Percentiles rank a stretch among this genome's conserved stretches.
These are phyloP conservation scores for Aspergillus sp. DNA, from an alignment of 2,329 filamentous ascomycete genomes.

Conservation along the genomic window DNA sequence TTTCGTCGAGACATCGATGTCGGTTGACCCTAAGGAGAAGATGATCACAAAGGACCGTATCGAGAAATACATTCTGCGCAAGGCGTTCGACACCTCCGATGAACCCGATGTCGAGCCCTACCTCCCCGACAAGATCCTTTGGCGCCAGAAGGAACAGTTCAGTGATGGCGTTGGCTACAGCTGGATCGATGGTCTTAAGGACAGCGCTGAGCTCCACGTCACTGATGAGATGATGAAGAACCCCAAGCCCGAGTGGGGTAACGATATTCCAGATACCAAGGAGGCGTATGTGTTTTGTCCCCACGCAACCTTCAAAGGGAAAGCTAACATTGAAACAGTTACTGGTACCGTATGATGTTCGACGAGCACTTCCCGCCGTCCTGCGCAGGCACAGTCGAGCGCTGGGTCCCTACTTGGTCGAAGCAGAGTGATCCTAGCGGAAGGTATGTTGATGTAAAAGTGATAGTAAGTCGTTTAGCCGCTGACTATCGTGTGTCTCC, in stretches of 20 bases:
- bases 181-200: conserved; percentile 97
- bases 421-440: conserved; percentile 95
- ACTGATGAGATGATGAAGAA: conserved; percentile 98
- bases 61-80: conserved; percentile 97
- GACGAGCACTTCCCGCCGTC: conserved; percentile 95
- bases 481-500: conserved; percentile 10
- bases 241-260: conserved; percentile 94
- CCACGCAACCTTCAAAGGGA: not conserved
- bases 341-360: conserved; percentile 99
- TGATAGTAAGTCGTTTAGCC: not conserved
- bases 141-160: conserved; percentile 99
- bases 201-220: conserved; percentile 83
- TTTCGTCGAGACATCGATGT: conserved; percentile 92
- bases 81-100: conserved; percentile 92
- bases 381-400: conserved; percentile 89
- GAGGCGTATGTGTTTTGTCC: conserved; percentile 67
- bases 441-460: conserved; percentile 55
- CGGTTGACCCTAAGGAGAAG: conserved; percentile 91
- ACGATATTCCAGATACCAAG: conserved; percentile 91
- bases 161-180: conserved; percentile 97
- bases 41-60: conserved; percentile 88
- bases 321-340: conserved; percentile 49
- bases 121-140: conserved; percentile 93
- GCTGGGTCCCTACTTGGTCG: conserved; percentile 97
- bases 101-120: conserved; percentile 80